Evolutionary conservation across 2,329 filamentous ascomycete genomes (phyloP).

Genomic region (Mycosphaerella sp.): DNA sequence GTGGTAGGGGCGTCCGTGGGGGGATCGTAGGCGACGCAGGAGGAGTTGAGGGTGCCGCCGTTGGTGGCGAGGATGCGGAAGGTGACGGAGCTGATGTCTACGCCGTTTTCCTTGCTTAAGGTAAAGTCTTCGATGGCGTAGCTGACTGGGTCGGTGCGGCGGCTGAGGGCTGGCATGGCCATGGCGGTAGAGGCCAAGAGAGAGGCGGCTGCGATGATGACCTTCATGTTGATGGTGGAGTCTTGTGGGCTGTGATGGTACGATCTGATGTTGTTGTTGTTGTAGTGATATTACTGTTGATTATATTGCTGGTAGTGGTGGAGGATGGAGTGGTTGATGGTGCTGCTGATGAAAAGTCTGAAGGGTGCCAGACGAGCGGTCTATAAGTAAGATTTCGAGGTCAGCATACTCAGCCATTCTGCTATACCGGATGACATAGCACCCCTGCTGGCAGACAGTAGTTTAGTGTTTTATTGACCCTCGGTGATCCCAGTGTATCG

Average conservation of each 20-base stretch:
- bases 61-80: conserved; percentile 19
- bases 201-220: conserved; percentile 14
- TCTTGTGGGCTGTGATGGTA: neutral
- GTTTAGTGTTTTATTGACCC: neutral
- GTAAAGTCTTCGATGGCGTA: conserved; percentile 17
- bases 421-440: neutral
- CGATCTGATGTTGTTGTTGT: neutral
- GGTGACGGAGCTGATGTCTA: conserved; percentile 10
- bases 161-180: conserved; percentile 5
- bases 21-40: conserved; percentile 11
- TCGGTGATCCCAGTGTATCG: no score
- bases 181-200: conserved; percentile 9
- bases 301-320: neutral
- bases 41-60: conserved; percentile 13
- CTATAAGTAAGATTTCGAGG: neutral
- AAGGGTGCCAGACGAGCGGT: neutral
- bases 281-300: neutral
- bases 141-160: neutral
- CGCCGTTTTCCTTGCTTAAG: conserved; percentile 11
- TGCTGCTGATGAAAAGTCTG: neutral
- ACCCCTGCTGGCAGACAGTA: neutral
- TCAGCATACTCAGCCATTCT: neutral
- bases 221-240: conserved; percentile 16
- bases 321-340: neutral
- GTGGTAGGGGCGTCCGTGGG: neutral